Evolutionary conservation across 192 early-diverging fungal genomes (phyloP), one percentile per base, ranked within the genome.

Genomic region (Jimgerdemannia flammicorona): DNA sequence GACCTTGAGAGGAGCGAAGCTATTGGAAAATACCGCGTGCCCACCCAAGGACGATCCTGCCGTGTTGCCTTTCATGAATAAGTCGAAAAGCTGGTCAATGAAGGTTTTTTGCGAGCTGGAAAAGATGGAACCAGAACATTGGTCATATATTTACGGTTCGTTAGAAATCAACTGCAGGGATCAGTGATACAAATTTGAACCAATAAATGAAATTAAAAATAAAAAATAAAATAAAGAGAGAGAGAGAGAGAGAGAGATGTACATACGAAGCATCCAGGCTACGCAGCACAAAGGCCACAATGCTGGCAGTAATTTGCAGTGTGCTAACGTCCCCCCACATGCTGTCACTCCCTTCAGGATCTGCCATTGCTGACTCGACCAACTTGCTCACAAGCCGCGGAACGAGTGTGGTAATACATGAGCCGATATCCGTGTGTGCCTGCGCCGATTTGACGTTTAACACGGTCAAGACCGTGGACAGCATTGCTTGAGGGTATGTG

Each of bases 401-500:
- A 44, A 88, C 68, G 10, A 89, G 54, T 10, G 68, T 59, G 7
- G 82, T 70, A 19, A 86, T 74, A 67, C 83, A 85, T 14, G 75
- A 76, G 4, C 79, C 71, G 44, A 85, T 72, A 67, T 90, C 86
- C 0, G 74, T 44, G 64, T 86, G 85, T 14, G 73, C 68, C 39
- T 71, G 43, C 9, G 74, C 42, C 4, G 80, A 74, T 66, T 85
- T 86, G n/a, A 73, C 67, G 40, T 82, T 72, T 4, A 89, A 64
- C 17, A 89, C 66, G 40, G 73, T 74, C 41, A 84, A 44, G 8
- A 92, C 71, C 2, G 89, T 78, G 7, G 71, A 68, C 14, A 89
- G 74, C 14, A 92, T 75, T 7, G 80, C 78, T 19, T 81, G 74
- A 3, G 85, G 78, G 76, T 92, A 92, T 1, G 74, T 64, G n/a